A percentile compares a stretch with the other conserved stretches of the same genome.
Evolutionary conservation across 495 filamentous ascomycete species (phyloP).

Genomic region (Xylaria castorea): DNA sequence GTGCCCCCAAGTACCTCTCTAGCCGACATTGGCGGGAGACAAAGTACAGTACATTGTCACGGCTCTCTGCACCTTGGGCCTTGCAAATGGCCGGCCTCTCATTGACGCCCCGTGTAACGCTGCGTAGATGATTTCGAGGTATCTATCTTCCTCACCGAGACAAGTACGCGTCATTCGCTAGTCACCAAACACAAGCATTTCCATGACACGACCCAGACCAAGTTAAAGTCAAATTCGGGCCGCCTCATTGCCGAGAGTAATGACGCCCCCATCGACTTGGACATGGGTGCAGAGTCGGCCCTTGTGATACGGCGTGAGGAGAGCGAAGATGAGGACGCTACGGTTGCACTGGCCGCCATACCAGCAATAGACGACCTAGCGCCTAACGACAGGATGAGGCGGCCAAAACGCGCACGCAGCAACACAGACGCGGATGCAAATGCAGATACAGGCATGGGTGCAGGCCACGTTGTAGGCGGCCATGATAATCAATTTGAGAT

Average conservation of each 20-base stretch:
- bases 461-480: slow-evolving; percentile 31
- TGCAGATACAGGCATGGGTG: slow-evolving; percentile 38
- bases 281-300: slow-evolving; percentile 40
- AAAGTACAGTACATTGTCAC: slow-evolving; percentile 31
- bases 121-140: slow-evolving; percentile 89
- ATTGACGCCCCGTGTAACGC: slow-evolving; percentile 37
- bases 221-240: slow-evolving; percentile 62
- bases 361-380: slow-evolving; percentile 47
- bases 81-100: slow-evolving; percentile 7
- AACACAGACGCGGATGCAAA: slow-evolving; percentile 40
- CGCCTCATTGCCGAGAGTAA: slow-evolving; percentile 64
- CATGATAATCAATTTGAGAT: slow-evolving; percentile 30
- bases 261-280: slow-evolving; percentile 58
- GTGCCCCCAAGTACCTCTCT: slow-evolving; percentile 1
- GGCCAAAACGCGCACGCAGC: slow-evolving; percentile 39
- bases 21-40: slow-evolving; percentile 14
- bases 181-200: slow-evolving; percentile 83
- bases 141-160: slow-evolving; percentile 89
- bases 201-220: slow-evolving; percentile 58
- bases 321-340: slow-evolving; percentile 51
- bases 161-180: slow-evolving; percentile 84
- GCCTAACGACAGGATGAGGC: slow-evolving; percentile 34
- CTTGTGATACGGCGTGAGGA: slow-evolving; percentile 37
- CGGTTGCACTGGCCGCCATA: slow-evolving; percentile 53
- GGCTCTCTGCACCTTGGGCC: slow-evolving; percentile 6